phyloP scores from a whole-genome alignment of 2,329 filamentous ascomycete species.

The Parafenestella ontariensis region DNA sequence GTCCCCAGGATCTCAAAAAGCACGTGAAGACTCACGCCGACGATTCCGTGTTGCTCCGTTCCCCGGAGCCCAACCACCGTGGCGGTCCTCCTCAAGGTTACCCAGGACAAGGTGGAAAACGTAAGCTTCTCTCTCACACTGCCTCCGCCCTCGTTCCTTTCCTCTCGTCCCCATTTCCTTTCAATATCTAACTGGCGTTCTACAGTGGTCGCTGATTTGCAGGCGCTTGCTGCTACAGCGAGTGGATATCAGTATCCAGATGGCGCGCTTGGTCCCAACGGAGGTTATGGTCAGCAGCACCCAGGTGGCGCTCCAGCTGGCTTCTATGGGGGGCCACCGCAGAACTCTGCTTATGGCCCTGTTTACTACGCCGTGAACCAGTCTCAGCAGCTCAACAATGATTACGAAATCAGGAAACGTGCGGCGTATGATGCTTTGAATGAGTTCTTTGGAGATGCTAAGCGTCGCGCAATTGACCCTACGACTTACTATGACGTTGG shows the following conservation, averaged over 20 bases:
- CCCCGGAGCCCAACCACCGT: conserved; percentile 65
- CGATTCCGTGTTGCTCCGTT: conserved; percentile 78
- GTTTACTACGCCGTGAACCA: conserved; percentile 79
- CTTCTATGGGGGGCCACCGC: conserved; percentile 62
- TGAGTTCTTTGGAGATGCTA: conserved; percentile 92
- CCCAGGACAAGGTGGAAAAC: conserved; percentile 47
- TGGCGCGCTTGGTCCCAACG: conserved; percentile 44
- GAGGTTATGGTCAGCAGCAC: conserved; percentile 58
- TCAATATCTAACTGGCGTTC: conserved; percentile 43
- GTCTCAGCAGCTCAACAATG: conserved; percentile 71
- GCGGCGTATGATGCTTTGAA: conserved; percentile 83
- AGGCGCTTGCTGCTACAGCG: conserved; percentile 58
- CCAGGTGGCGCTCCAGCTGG: conserved; percentile 55
- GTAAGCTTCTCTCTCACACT: conserved; percentile 39
- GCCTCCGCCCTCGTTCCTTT: conserved; percentile 5
- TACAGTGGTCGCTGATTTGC: conserved; percentile 55
- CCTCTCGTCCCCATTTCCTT: conserved; percentile 18
- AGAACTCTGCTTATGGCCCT: conserved; percentile 66
- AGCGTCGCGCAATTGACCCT: conserved; percentile 89
- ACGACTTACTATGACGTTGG: conserved; percentile 90
- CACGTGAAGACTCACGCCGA: conserved; percentile 99
- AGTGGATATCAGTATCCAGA: conserved; percentile 58
- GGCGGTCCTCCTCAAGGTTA: conserved; percentile 47
- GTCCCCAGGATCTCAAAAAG: conserved; percentile 98
- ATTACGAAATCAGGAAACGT: conserved; percentile 79